A percentile compares a stretch with the other conserved stretches of the same genome.
phyloP scores from a whole-genome alignment of 371 early-diverging fungal species.

The Dentiscutata heterogama region DNA sequence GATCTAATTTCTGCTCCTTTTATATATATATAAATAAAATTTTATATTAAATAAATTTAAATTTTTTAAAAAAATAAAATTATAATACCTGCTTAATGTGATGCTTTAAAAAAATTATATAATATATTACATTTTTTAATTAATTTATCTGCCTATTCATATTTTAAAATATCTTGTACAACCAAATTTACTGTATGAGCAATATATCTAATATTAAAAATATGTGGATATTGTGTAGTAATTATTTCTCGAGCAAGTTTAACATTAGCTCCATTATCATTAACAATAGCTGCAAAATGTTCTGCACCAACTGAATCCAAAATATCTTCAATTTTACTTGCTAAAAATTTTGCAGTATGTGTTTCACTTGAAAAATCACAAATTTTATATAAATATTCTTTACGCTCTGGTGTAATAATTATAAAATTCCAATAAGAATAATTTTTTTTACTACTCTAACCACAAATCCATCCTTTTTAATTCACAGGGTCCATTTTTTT shows the following conservation, averaged over 20 bases:
- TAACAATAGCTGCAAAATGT: neutral
- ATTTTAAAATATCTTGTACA: too few relatives aligned
- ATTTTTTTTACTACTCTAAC: neutral
- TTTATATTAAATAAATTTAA: too few relatives aligned
- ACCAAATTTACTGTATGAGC: too few relatives aligned
- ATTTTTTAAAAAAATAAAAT: too few relatives aligned
- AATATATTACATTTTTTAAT: neutral
- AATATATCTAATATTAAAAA: conserved; percentile 6
- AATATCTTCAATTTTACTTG: neutral
- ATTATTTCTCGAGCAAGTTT: neutral
- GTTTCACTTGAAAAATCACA: neutral
- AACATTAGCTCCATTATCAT: neutral
- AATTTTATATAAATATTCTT: conserved; percentile 4
- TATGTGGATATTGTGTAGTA: neutral
- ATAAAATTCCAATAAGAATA: conserved; percentile 5
- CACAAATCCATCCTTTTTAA: neutral
- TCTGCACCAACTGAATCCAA: too few relatives aligned
- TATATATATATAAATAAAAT: too few relatives aligned
- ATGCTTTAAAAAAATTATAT: neutral
- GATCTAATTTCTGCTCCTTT: too few relatives aligned
- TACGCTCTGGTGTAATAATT: neutral
- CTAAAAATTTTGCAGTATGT: conserved; percentile 10
- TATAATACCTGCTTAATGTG: too few relatives aligned
- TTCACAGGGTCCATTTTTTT: too few relatives aligned
- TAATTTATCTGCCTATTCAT: neutral